Conservation (phyloP, 148 eudicot species). For the Limonium bicolor region DNA sequence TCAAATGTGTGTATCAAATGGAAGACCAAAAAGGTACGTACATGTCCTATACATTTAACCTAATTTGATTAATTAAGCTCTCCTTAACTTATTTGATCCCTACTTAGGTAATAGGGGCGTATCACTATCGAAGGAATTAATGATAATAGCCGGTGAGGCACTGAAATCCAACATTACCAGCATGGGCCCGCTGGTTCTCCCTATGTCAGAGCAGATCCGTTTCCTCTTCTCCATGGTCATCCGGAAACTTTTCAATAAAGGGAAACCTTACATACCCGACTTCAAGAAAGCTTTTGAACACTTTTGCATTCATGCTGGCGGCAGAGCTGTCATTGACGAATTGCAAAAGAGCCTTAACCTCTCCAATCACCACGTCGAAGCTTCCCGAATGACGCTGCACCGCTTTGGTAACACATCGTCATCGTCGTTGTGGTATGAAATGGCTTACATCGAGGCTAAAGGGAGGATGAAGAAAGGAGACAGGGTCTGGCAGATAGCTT, state of each 20-base stretch:
- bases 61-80: too few species aligned
- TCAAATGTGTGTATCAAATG: too few species aligned
- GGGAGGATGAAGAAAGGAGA: slow-evolving; percentile 19
- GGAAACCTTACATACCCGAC: slow-evolving; percentile 16
- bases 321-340: slow-evolving; percentile 18
- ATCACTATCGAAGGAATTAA: slow-evolving; percentile 13
- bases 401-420: slow-evolving; percentile 19
- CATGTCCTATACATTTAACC: too few species aligned
- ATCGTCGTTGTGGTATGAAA: slow-evolving; percentile 17
- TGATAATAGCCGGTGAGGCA: slow-evolving; percentile 18
- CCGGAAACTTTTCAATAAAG: slow-evolving; percentile 9
- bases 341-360: slow-evolving; percentile 12
- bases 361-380: slow-evolving; percentile 14
- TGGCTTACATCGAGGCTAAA: slow-evolving; percentile 13
- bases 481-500: slow-evolving; percentile 16
- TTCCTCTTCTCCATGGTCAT: slow-evolving; percentile 7
- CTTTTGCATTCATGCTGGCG: slow-evolving; percentile 20
- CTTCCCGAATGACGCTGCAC: slow-evolving; percentile 20
- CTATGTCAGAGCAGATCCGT: slow-evolving; percentile 14
- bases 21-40: too few species aligned
- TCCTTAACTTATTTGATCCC: too few species aligned
- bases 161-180: slow-evolving; percentile 10
- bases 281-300: slow-evolving; percentile 20
- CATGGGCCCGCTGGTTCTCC: slow-evolving; percentile 14
- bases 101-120: too few species aligned